A percentile compares a stretch with the other conserved stretches of the same genome.
Conservation (phyloP, 1,139 yeast genomes). For the Pichia sp. region DNA sequence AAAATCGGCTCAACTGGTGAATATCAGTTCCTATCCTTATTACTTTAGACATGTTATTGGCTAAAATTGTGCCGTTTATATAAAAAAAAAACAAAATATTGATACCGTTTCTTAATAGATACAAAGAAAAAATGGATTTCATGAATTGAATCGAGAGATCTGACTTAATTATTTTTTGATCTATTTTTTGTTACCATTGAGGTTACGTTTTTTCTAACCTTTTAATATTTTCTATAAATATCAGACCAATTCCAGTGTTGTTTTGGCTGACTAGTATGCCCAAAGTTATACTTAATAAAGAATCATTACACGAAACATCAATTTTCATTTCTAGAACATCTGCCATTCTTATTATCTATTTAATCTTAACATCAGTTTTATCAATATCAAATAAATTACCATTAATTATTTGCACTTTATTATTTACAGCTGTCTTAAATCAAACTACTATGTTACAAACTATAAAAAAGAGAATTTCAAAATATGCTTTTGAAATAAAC, state of each 20-base stretch:
- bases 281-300: background rate
- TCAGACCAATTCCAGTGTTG: background rate
- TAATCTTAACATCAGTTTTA: constrained; percentile 12
- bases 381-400: constrained; percentile 26
- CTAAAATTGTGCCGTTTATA: too few species aligned
- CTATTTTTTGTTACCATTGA: too few species aligned
- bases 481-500: constrained; percentile 16
- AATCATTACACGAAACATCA: constrained; percentile 9
- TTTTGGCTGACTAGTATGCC: constrained; percentile 2
- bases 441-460: constrained; percentile 26
- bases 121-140: too few species aligned
- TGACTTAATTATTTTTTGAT: too few species aligned
- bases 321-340: constrained; percentile 18
- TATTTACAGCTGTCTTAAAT: constrained; percentile 29
- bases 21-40: constrained; percentile 63
- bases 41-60: constrained; percentile 19
- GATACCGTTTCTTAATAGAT: too few species aligned
- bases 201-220: too few species aligned
- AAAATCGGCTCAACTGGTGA: constrained; percentile 45
- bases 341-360: constrained; percentile 16
- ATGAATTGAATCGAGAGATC: too few species aligned
- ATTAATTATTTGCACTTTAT: constrained; percentile 22
- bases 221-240: too few species aligned
- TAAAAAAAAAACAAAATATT: too few species aligned
- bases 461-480: constrained; percentile 19